These are phyloP conservation scores for Yamadazyma atlantica DNA, from an alignment of 1,139 yeast genomes.

Conservation along the genomic window DNA sequence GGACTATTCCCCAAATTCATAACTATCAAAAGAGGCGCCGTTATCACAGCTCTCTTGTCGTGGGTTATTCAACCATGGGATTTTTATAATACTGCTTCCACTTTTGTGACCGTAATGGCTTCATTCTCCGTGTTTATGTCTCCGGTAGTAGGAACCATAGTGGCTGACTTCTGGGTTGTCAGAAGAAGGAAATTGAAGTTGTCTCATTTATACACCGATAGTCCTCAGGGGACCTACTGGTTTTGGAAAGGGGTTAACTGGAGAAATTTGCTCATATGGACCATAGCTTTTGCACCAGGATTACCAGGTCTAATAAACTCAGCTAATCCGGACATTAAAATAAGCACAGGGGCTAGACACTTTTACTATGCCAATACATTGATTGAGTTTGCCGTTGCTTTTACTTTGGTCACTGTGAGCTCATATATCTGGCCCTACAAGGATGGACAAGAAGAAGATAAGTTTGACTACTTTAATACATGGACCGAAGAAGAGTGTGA, in stretches of 20 bases:
- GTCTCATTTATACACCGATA: slow-evolving; percentile 15
- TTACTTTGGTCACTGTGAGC: slow-evolving; percentile 7
- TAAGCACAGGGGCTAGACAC: slow-evolving; percentile 11
- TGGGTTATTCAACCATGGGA: slow-evolving; percentile 23
- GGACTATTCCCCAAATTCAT: slow-evolving; percentile 29
- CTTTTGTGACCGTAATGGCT: slow-evolving; percentile 16
- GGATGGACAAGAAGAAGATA: slow-evolving; percentile 10
- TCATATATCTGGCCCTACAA: slow-evolving; percentile 8
- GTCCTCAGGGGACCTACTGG: slow-evolving; percentile 13
- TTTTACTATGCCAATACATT: slow-evolving; percentile 12
- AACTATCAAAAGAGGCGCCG: slow-evolving; percentile 28
- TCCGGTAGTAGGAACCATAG: slow-evolving; percentile 17
- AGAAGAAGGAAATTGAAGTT: slow-evolving; percentile 13
- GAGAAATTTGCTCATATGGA: slow-evolving; percentile 29
- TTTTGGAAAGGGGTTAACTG: slow-evolving; percentile 35
- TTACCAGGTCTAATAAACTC: slow-evolving; percentile 21
- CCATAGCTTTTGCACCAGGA: slow-evolving; percentile 19
- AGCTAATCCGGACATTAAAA: slow-evolving; percentile 20
- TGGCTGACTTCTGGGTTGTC: slow-evolving; percentile 17
- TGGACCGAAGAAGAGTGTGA: slow-evolving; percentile 21
- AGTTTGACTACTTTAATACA: slow-evolving; percentile 18
- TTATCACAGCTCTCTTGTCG: slow-evolving; percentile 19
- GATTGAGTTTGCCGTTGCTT: slow-evolving; percentile 11
- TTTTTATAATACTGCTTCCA: slow-evolving; percentile 19
- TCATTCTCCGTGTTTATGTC: slow-evolving; percentile 16